Evolutionary conservation across 495 filamentous ascomycete species (phyloP), one percentile per base, ranked within the genome.

Genomic region (Hypoxylon lienhwacheense): DNA sequence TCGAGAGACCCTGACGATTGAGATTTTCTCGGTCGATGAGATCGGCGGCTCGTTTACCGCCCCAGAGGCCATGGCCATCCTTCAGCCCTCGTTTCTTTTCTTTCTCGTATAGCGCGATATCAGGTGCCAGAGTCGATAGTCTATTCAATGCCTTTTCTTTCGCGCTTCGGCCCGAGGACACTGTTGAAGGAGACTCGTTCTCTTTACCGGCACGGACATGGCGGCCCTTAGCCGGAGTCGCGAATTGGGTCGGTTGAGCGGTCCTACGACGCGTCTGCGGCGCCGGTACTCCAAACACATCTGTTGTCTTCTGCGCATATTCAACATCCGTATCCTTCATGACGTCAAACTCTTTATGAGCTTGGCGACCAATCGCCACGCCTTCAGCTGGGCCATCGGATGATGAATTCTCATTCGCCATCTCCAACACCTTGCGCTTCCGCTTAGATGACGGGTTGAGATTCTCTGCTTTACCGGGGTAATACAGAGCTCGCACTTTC

Each of bases 101-200:
- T 63, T 95, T 97, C 66, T 99, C 87, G 64, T 91, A 97, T 41
- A 91, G 73, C 5, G 85, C 85, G 56, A 97, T 88, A 68, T 97
- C 93, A 0, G 83, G 79, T 7, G 89, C 90, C 17, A 88, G 70
- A 16, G 83, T 79, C 42, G 93, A 89, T 2, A 97, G 72, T 43
- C 79, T 84, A 3, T 85, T 84, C 2, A 85, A 72, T 24, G 95
- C 93, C 52, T 84, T 83, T 2, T 87, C 85, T 64, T 97, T 97
- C 5, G 93, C 91, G 62, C 86, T 89, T 21, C 93, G 85, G 66
- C 88, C 91, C 33, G 84, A 83, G 3, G 82, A 88, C 10, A 66
- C 51, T 15, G 72, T 59, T 0, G 83, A 84, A 0, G 92, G 90
- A 0, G 90, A 92, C 20, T 90, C 85, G 55, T 95, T 96, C 67